These are phyloP conservation scores for Suillus ampliporus DNA, from an alignment of 768 basidiomycete species.

Conservation along the genomic window DNA sequence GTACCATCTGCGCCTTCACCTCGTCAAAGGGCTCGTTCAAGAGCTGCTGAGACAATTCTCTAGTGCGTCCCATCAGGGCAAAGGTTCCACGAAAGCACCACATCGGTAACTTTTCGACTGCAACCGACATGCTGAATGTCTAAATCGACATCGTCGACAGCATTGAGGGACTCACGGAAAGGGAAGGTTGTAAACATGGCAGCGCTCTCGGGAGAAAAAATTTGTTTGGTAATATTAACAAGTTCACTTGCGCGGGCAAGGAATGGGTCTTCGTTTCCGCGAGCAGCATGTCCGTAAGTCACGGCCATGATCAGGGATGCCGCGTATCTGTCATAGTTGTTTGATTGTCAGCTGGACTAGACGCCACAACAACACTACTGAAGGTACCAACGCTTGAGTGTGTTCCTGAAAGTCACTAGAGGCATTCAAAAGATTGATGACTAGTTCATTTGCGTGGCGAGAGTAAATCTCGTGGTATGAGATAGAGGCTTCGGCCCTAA, in stretches of 20 bases:
- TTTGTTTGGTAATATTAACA: not conserved
- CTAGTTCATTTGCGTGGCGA: slow-evolving; percentile 23
- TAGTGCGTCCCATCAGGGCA: not conserved
- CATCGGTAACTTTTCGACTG: not conserved
- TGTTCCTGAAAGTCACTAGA: slow-evolving; percentile 19
- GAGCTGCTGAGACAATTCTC: not conserved
- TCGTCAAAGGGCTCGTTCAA: not conserved
- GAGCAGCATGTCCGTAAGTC: not conserved
- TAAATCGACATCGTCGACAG: not conserved
- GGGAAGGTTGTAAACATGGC: slow-evolving; percentile 13
- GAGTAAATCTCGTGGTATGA: slow-evolving; percentile 24
- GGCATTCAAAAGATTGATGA: slow-evolving; percentile 16
- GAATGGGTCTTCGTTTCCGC: not conserved
- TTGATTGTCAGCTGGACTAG: not conserved
- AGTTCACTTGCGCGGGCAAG: not conserved
- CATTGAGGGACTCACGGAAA: slow-evolving; percentile 6
- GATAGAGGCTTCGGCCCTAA: slow-evolving; percentile 21
- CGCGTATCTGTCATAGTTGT: not conserved
- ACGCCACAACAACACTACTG: not conserved
- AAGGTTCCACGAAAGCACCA: not conserved
- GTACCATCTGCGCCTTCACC: slow-evolving; percentile 4
- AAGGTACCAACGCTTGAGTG: not conserved
- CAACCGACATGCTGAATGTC: not conserved
- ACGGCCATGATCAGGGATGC: slow-evolving; percentile 2
- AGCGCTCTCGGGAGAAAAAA: not conserved